phyloP scores from a whole-genome alignment of 352 stramenopile species.

The Peronospora destructor region DNA sequence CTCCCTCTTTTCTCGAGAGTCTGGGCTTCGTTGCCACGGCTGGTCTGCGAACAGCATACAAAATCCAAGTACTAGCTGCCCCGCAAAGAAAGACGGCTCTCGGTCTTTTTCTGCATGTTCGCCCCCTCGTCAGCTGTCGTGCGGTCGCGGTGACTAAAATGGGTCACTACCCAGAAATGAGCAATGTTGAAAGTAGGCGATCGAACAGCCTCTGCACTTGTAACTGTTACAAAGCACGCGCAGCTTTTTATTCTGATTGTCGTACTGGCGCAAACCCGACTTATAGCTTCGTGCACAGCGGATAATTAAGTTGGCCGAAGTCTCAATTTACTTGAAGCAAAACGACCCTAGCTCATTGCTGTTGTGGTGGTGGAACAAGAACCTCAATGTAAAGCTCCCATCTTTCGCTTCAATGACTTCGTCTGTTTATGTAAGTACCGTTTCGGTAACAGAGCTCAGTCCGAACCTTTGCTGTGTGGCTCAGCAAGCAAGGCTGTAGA shows the following conservation, averaged over 20 bases:
- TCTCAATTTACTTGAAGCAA: not conserved
- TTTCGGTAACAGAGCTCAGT: slow-evolving; percentile 2
- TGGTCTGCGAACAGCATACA: slow-evolving; percentile 22
- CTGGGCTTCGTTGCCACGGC: slow-evolving; percentile 19
- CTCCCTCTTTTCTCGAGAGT: slow-evolving; percentile 18
- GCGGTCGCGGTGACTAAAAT: slow-evolving; percentile 18
- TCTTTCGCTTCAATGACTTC: not conserved
- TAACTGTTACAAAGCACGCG: not conserved
- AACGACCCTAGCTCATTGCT: not conserved
- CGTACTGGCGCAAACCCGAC: not conserved
- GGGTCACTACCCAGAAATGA: slow-evolving; percentile 9
- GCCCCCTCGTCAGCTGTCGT: slow-evolving; percentile 23
- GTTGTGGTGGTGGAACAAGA: not conserved
- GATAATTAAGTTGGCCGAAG: not conserved
- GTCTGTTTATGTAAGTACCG: slow-evolving; percentile 4
- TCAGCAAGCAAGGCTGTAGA: slow-evolving; percentile 3
- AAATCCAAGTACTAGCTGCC: slow-evolving; percentile 11
- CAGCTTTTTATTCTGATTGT: not conserved
- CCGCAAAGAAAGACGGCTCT: slow-evolving; percentile 10
- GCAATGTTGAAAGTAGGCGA: not conserved
- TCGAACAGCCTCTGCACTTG: not conserved
- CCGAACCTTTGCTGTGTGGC: slow-evolving; percentile 15
- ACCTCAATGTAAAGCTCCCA: not conserved
- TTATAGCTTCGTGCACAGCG: not conserved
- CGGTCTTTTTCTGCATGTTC: slow-evolving; percentile 15